phyloP scores from a whole-genome alignment of 441 rosid species.

The Erodium texanum region DNA sequence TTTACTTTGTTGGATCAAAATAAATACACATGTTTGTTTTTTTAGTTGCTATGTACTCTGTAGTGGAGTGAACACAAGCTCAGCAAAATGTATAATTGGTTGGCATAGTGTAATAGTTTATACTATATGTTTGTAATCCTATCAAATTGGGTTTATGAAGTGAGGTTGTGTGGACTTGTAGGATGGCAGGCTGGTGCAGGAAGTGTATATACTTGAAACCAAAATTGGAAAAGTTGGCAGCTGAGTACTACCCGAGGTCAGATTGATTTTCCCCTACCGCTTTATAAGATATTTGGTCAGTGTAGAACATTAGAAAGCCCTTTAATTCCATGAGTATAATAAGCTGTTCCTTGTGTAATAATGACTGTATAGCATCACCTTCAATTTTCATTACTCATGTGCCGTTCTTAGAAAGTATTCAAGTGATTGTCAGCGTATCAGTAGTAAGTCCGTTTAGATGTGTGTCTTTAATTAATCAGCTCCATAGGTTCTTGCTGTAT shows the following conservation, averaged over 20 bases:
- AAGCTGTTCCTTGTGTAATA: too few relatives aligned
- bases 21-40: too few relatives aligned
- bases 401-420: too few relatives aligned
- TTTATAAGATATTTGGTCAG: background rate
- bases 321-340: background rate
- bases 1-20: background rate
- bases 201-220: slow-evolving; percentile 83
- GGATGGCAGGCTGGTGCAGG: slow-evolving; percentile 97
- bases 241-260: slow-evolving; percentile 75
- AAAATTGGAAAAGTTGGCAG: slow-evolving; percentile 73
- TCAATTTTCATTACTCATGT: too few relatives aligned
- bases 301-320: background rate
- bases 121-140: background rate
- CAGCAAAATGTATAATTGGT: background rate
- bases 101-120: background rate
- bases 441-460: too few relatives aligned
- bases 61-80: background rate
- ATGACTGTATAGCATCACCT: too few relatives aligned
- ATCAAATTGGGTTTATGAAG: slow-evolving; percentile 5
- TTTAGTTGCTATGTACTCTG: too few relatives aligned
- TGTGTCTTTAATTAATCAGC: too few relatives aligned
- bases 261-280: slow-evolving; percentile 14
- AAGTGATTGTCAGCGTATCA: too few relatives aligned
- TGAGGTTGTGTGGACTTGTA: slow-evolving; percentile 32
- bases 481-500: too few relatives aligned